Conservation (phyloP, 2,329 filamentous ascomycete species). For the Aspergillus sojae region DNA sequence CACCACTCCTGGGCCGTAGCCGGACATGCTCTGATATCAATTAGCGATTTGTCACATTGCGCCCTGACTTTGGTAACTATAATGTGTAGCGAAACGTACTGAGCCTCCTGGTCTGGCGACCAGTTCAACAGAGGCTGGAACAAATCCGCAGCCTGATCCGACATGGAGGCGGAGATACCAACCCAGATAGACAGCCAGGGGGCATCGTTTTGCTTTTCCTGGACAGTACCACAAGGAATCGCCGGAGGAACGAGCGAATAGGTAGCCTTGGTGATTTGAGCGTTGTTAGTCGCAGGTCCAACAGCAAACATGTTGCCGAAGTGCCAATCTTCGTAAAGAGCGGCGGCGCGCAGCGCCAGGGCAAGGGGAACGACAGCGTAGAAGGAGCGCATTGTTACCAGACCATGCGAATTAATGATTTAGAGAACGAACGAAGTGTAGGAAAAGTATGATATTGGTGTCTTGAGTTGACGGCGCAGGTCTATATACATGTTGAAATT, state of each 20-base stretch:
- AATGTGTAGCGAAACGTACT: background rate
- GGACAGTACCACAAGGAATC: slow-evolving; percentile 4
- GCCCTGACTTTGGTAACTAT: background rate
- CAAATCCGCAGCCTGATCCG: slow-evolving; percentile 5
- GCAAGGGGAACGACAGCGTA: slow-evolving; percentile 2
- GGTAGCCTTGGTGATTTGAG: slow-evolving; percentile 14
- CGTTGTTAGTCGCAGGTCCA: slow-evolving; percentile 7
- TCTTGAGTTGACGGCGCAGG: too few species aligned
- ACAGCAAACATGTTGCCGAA: slow-evolving; percentile 13
- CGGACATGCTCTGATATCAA: background rate
- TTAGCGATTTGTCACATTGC: background rate
- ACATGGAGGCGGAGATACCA: slow-evolving; percentile 9
- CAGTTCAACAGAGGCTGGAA: slow-evolving; percentile 16
- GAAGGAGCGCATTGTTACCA: background rate
- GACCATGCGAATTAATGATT: background rate
- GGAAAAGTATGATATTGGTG: background rate
- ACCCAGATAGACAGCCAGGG: slow-evolving; percentile 14
- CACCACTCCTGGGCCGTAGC: slow-evolving; percentile 12
- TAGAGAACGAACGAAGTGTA: too few species aligned
- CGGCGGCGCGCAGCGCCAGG: slow-evolving; percentile 10
- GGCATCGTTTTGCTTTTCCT: background rate
- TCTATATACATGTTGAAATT: background rate
- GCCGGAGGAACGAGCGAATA: slow-evolving; percentile 9
- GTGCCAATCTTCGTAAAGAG: slow-evolving; percentile 12
- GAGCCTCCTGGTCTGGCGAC: slow-evolving; percentile 14